phyloP scores from a whole-genome alignment of 306 rosid genomes.

The Quercus bicolor region DNA sequence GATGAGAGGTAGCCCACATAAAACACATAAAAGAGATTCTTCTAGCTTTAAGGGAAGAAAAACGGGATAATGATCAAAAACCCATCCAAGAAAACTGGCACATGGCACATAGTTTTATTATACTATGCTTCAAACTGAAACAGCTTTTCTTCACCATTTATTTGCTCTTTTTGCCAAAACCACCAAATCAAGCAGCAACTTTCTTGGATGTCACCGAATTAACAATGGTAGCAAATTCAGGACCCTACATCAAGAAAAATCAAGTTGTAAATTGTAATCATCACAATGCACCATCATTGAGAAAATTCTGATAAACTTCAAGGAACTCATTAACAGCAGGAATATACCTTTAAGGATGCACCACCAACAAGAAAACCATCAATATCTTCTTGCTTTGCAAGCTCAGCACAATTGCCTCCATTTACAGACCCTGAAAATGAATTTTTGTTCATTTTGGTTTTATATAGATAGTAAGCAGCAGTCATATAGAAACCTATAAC shows the following conservation, averaged over 20 bases:
- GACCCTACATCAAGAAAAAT: conserved; percentile 57
- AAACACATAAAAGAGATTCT: conserved; percentile 32
- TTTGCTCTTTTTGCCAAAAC: conserved; percentile 31
- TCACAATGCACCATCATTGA: background rate
- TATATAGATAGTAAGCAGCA: background rate
- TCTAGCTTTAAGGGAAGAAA: conserved; percentile 16
- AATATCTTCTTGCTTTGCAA: conserved; percentile 91
- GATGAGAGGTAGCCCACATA: conserved; percentile 30
- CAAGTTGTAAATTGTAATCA: conserved; percentile 9
- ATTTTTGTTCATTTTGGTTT: background rate
- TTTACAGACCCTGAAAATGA: conserved; percentile 80
- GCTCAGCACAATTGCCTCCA: conserved; percentile 85
- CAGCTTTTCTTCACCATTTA: conserved; percentile 16
- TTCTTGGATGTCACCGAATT: conserved; percentile 91
- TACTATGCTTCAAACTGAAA: conserved; percentile 19
- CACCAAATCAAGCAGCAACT: conserved; percentile 68
- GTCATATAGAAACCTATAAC: background rate
- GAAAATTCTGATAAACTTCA: background rate
- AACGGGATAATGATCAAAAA: conserved; percentile 27
- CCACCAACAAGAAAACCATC: conserved; percentile 99
- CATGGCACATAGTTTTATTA: conserved; percentile 20
- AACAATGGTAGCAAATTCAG: conserved; percentile 81
- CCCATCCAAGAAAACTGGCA: conserved; percentile 16
- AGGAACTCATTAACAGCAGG: background rate
- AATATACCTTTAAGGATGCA: conserved; percentile 85